Evolutionary conservation across 75 land plant species (phyloP).

Genomic region (Ceratopteris richardii): DNA sequence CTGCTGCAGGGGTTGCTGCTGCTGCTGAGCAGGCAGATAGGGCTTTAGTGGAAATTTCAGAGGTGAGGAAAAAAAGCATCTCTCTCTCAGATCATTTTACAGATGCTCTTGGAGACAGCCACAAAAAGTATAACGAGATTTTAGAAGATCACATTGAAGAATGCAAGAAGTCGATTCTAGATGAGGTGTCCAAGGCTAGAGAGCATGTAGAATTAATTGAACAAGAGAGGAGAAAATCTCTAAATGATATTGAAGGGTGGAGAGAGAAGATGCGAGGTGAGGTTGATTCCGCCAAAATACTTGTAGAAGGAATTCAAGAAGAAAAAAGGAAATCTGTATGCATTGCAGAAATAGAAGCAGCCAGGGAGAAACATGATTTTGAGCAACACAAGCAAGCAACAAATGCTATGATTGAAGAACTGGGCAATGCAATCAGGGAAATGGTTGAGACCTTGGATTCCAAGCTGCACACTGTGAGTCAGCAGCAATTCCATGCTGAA

Average conservation of each 20-base stretch:
- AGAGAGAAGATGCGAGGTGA: constrained; percentile 14
- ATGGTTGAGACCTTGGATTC: neutral
- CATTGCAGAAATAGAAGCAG: neutral
- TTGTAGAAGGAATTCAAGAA: constrained; percentile 11
- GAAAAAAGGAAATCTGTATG: constrained; percentile 11
- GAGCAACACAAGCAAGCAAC: neutral
- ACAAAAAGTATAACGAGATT: neutral
- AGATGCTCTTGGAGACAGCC: neutral
- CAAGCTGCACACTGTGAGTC: neutral
- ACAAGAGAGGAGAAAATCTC: constrained; percentile 10
- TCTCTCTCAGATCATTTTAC: neutral
- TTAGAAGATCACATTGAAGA: neutral
- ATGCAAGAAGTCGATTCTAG: neutral
- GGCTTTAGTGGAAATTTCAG: constrained; percentile 9
- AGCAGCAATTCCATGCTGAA: neutral
- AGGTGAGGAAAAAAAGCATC: constrained; percentile 7
- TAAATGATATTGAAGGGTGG: constrained; percentile 15
- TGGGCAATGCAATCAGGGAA: neutral
- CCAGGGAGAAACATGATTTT: neutral
- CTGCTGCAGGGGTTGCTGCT: constrained; percentile 17
- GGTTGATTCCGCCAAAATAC: constrained; percentile 13
- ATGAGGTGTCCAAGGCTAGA: neutral
- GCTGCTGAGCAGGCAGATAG: constrained; percentile 8
- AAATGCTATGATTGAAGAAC: neutral
- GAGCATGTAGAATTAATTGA: constrained; percentile 10